Evolutionary conservation across 2,329 filamentous ascomycete species (phyloP), one percentile per base, ranked within the genome.

Genomic region (Trichoderma breve): DNA sequence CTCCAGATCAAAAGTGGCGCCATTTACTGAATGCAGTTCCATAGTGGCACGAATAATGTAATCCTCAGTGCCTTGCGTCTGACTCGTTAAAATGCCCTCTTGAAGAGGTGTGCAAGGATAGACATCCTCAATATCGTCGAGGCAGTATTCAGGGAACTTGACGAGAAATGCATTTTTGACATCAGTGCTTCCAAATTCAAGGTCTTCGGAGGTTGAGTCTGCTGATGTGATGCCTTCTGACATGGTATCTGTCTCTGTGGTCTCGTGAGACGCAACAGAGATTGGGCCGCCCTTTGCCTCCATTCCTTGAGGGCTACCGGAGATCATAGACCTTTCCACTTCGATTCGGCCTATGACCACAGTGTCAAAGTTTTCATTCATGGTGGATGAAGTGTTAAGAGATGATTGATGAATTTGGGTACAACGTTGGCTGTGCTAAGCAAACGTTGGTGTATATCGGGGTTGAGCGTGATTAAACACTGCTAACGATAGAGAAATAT

Each of bases 31-130:
- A 51, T 51, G 43, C n/a, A 51, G 21, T 12, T 21, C n/a, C 43
- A 51, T 51, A 12, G 43, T 51, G n/a, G 43, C 43, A 51, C 43
- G 43, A 51, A 51, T 51, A 51, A 51, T 51, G n/a, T 51, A 51
- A 12, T 51, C 43, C 43, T 51, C 43, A 9, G 43, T 51, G n/a
- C 43, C 51, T 60, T 57, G 39, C 28, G 9, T 58, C 36, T 70
- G 67, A 15, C 28, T 26, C 18, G 51, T 21, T 12, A 70, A 43
- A 26, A 70, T 70, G 8, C 67, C 67, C 39, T 70, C 67, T 21
- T 70, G 67, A 15, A 70, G 51, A 39, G 67, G 67, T 15, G 53
- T 39, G 36, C 67, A 70, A 12, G 67, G 57, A 24, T 36, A 47
- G 21, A 70, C 47, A n/a, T 70, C 55, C 21, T 70, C 55, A 15